These are phyloP conservation scores for Paecilomyces variotii DNA, from an alignment of 2,329 filamentous ascomycete genomes.

Conservation along the genomic window DNA sequence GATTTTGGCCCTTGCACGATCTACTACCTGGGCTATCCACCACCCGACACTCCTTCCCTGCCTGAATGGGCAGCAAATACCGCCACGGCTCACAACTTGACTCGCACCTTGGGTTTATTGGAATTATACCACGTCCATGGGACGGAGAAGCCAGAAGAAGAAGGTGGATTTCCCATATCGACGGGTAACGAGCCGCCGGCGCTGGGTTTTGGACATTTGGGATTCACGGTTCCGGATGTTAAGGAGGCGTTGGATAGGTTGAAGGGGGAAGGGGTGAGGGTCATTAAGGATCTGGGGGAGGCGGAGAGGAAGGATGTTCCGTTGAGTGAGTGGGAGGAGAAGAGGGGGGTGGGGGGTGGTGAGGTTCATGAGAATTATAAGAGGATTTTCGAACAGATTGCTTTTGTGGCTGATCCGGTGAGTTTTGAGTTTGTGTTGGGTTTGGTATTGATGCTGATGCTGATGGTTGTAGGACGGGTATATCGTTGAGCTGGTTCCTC, in stretches of 20 bases:
- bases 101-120: conserved; percentile 25
- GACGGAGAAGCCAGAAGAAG: conserved; percentile 16
- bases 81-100: conserved; percentile 16
- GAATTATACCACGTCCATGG: conserved; percentile 33
- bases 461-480: neutral
- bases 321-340: conserved; percentile 26
- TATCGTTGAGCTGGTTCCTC: neutral
- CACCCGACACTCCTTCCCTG: conserved; percentile 18
- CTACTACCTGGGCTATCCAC: conserved; percentile 33
- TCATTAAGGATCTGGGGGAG: conserved; percentile 29
- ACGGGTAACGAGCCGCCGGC: conserved; percentile 27
- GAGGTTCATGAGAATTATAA: conserved; percentile 26
- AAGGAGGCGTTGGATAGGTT: conserved; percentile 20
- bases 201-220: conserved; percentile 31
- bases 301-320: conserved; percentile 21
- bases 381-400: conserved; percentile 28
- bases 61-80: conserved; percentile 20
- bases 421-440: conserved; percentile 7
- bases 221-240: conserved; percentile 33
- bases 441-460: neutral
- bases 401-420: conserved; percentile 33
- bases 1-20: conserved; percentile 33
- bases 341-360: conserved; percentile 22
- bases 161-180: conserved; percentile 10
- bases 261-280: conserved; percentile 18